Evolutionary conservation across 1,284 basidiomycete genomes (phyloP), one percentile per base, ranked within the genome.

Genomic region (Apiotrichum gamsii): DNA sequence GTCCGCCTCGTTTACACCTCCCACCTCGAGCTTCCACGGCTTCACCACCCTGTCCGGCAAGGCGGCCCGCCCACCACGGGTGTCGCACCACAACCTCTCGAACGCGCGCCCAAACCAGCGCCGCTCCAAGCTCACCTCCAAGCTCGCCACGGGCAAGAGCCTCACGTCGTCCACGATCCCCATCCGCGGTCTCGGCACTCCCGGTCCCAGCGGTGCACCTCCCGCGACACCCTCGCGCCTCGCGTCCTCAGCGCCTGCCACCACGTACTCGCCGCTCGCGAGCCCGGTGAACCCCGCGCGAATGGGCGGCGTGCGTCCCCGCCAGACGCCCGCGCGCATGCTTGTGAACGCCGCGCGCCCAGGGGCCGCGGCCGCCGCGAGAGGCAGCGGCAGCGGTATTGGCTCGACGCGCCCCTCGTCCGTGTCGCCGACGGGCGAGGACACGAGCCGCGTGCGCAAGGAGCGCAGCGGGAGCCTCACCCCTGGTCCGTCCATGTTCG

Each of bases 231-330:
- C 51, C 5, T 18, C 23, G 9, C 47, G 63, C 20, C 42, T 65
- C 10, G 61, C 60, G 10, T 42, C 59, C 5, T 53, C 50, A 29
- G 56, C 61, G 11, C 60, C 57, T 5, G 49, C 57, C 18, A 21
- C 55, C 20, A 51, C 51, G 14, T 40, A 55, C 23, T 40, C 51
- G 39, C 55, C 52, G 9, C 37, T 56, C 28, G 39, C 54, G 11
- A 47, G 29, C 18, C 47, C 45, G 3, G 19, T 42, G 14, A 41
- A 61, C n/a, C 49, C 66, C 42, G 56, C 61, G 5, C 52, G 56
- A 28, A 67, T 69, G 64, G 55, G 62, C 2, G 64, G 68, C n/a
- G 64, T 68, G 55, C 63, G 58, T 39, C 68, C 68, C 3, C 49
- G 58, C 23, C 64, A 66, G 40, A 64, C 67, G 1, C 58, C 61